Evolutionary conservation across 495 filamentous ascomycete species (phyloP).

Genomic region (Tuber calosporum): DNA sequence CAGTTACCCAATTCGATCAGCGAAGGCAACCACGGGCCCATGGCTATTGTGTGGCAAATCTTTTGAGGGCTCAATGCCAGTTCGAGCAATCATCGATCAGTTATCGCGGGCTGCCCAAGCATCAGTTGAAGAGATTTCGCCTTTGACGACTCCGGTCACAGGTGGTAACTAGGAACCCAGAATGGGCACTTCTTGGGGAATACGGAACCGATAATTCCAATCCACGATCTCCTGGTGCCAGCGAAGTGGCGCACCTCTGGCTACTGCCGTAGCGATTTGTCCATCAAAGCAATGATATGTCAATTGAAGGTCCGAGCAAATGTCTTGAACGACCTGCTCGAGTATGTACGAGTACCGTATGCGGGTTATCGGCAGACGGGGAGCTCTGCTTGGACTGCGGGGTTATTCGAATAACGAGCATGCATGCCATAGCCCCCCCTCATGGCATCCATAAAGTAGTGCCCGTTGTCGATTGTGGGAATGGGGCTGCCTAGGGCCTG

Average conservation of each 20-base stretch:
- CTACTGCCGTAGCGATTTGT: neutral
- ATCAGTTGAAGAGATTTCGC: neutral
- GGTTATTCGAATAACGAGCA: neutral
- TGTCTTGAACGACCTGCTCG: neutral
- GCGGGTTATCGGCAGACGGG: conserved; percentile 1
- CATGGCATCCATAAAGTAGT: neutral
- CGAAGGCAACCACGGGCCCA: neutral
- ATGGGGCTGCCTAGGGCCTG: neutral
- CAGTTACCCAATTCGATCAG: neutral
- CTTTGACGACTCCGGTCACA: neutral
- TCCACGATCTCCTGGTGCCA: neutral
- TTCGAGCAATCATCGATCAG: neutral
- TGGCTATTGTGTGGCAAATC: neutral
- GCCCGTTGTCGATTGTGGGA: neutral
- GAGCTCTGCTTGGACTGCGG: neutral
- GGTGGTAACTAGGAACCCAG: neutral
- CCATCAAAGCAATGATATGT: neutral
- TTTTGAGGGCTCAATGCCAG: neutral
- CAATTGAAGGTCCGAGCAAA: conserved; percentile 2
- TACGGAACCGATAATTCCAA: neutral
- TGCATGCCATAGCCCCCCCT: neutral
- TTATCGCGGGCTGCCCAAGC: neutral
- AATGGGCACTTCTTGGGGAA: neutral
- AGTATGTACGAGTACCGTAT: no score
- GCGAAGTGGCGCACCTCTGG: neutral